Base-by-base conservation (phyloP, 192 early-diverging fungal species). In the Linnemannia schmuckeri region DNA sequence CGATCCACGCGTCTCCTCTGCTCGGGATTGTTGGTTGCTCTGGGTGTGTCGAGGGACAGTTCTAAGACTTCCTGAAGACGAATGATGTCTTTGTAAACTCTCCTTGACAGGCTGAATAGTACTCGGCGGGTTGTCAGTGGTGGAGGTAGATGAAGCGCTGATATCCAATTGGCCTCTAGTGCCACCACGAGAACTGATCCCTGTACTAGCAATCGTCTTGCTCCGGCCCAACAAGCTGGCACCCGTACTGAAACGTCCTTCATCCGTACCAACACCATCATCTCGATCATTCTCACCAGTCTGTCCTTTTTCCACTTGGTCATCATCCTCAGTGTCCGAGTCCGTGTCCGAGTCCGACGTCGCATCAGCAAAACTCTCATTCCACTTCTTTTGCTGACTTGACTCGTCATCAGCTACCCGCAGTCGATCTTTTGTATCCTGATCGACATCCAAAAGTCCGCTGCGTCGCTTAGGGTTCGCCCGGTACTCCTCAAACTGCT, bases 51-150 rank as follows among this genome's bases (percentile, higher is more conserved):
- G 76, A 0, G 83, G 70, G 3, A 86, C 83, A 37, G 83, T 81
- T 12, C 83, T 49, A 61, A 86, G 57, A n/a, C 83, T 86, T 33
- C 83, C 83, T 47, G 83, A 80, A 18, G 75, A 81, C 12, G 83
- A 80, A 10, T 77, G 78, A 41, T 86, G 83, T 72, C 79, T 74
- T 17, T 81, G 55, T 18, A 72, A 6, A 6, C 22, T 46, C 30
- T 74, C 83, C 35, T 76, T 78, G 13, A 57, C 20, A 7, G 68
- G 27, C 33, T 63, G 66, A 15, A 20, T 20, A 13, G 12, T 12
- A 10, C 44, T 66, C 30, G 74, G 38, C 17, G 27, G 44, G 15
- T 73, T 41, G 24, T 47, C 41, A 41, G 22, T 10, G 27, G 27
- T 6, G 1, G 72, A 27, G 15, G 42, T 27, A 1, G 72, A 73